Percentiles rank a stretch among this genome's conserved stretches.
These are phyloP conservation scores for Russula sp. DNA, from an alignment of 768 basidiomycete genomes.

Conservation along the genomic window DNA sequence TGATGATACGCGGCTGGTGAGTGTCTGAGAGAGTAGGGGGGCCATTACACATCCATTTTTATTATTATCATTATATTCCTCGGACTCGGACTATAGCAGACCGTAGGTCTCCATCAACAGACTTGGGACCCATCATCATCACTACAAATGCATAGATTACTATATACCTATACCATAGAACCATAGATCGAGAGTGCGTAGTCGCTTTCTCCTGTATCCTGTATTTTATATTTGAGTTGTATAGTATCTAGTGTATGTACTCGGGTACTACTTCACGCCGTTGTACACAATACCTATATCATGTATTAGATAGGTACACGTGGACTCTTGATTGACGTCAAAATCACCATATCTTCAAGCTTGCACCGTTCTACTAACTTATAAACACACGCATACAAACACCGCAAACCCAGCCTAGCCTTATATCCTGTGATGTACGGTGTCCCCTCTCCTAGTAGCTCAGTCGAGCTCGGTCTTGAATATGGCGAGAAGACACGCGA, in stretches of 20 bases:
- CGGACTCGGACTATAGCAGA: too few relatives aligned
- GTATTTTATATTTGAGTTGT: neutral
- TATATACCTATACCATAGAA: neutral
- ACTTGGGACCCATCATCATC: neutral
- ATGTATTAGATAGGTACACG: neutral
- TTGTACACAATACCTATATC: neutral
- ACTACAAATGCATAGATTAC: constrained; percentile 5
- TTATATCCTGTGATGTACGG: too few relatives aligned
- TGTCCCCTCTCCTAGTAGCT: too few relatives aligned
- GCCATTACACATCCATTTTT: neutral
- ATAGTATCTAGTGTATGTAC: neutral
- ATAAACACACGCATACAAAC: too few relatives aligned
- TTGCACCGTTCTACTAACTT: too few relatives aligned
- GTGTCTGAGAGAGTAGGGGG: neutral
- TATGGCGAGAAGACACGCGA: too few relatives aligned
- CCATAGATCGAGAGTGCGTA: neutral
- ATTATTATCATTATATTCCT: constrained; percentile 11
- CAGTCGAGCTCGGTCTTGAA: too few relatives aligned
- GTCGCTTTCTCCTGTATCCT: neutral
- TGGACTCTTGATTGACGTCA: too few relatives aligned
- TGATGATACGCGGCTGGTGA: constrained; percentile 17
- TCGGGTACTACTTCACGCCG: too few relatives aligned
- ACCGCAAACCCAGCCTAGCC: too few relatives aligned
- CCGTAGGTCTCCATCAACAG: neutral
- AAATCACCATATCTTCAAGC: too few relatives aligned